Evolutionary conservation across 73 alveolate genomes (phyloP).

Genomic region (Durusdinium trenchii): DNA sequence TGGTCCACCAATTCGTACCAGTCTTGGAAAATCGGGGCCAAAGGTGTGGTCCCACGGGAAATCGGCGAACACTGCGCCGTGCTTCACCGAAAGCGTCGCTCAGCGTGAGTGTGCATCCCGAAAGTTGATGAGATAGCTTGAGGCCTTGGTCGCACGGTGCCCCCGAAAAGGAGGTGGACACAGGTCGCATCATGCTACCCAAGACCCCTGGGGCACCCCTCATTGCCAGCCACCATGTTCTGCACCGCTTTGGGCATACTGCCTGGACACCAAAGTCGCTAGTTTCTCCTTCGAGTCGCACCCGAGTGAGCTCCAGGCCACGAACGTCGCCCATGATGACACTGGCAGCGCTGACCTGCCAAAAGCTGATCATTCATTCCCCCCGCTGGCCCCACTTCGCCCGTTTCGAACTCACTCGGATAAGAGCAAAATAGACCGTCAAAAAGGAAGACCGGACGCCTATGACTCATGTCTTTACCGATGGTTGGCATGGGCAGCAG

Average conservation of each 20-base stretch:
- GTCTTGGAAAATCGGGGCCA: no score
- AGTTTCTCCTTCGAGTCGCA: neutral
- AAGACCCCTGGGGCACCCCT: neutral
- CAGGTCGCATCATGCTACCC: no score
- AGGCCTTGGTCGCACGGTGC: neutral
- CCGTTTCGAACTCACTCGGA: no score
- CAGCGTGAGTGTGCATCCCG: slow-evolving; percentile 67
- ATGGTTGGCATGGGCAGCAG: no score
- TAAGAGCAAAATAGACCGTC: no score
- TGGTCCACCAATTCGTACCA: no score
- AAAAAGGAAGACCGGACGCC: no score
- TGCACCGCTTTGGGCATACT: slow-evolving; percentile 91
- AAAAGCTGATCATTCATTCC: neutral
- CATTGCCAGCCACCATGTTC: slow-evolving; percentile 94
- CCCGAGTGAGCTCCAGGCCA: neutral
- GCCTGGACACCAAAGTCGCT: neutral
- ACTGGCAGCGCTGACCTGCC: slow-evolving; percentile 75
- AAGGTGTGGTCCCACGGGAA: no score
- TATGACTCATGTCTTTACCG: no score
- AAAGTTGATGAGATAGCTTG: slow-evolving; percentile 80
- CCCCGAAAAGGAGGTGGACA: neutral
- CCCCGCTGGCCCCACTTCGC: neutral
- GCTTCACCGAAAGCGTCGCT: neutral
- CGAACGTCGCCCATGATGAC: slow-evolving; percentile 70
- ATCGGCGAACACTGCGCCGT: no score